Conservation (phyloP, 371 early-diverging fungal species). For the Lichtheimia ramosa region DNA sequence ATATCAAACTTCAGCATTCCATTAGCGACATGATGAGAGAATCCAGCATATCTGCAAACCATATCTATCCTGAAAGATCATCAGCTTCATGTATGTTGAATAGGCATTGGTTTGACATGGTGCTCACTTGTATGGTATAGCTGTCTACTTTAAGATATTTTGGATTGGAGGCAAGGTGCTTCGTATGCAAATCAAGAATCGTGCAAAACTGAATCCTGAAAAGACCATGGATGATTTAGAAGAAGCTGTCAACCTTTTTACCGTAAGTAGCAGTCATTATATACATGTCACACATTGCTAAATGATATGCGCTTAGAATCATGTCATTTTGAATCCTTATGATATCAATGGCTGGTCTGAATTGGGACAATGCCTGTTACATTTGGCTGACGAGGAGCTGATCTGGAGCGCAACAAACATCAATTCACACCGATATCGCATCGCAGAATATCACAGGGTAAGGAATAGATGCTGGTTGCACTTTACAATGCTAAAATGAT, state of each 20-base stretch:
- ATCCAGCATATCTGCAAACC: slow-evolving; percentile 13
- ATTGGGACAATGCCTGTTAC: slow-evolving; percentile 57
- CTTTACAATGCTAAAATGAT: not conserved
- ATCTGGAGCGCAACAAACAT: slow-evolving; percentile 70
- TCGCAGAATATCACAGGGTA: slow-evolving; percentile 64
- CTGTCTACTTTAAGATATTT: slow-evolving; percentile 50
- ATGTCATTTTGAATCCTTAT: slow-evolving; percentile 61
- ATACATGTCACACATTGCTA: not conserved
- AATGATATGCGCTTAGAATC: slow-evolving; percentile 15
- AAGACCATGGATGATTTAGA: slow-evolving; percentile 62
- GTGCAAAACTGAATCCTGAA: slow-evolving; percentile 52
- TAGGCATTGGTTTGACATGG: too few relatives aligned
- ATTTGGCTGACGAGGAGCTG: slow-evolving; percentile 65
- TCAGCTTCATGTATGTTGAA: slow-evolving; percentile 16
- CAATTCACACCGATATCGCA: slow-evolving; percentile 39
- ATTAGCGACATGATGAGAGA: slow-evolving; percentile 12
- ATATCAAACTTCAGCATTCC: slow-evolving; percentile 31
- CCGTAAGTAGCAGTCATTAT: slow-evolving; percentile 24
- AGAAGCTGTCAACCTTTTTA: slow-evolving; percentile 58
- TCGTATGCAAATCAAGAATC: slow-evolving; percentile 56
- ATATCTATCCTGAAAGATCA: slow-evolving; percentile 1
- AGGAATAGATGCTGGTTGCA: not conserved
- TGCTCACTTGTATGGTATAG: too few relatives aligned
- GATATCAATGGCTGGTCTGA: slow-evolving; percentile 67
- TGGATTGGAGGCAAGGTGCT: slow-evolving; percentile 65